These are phyloP conservation scores for Pseudocercospora eumusae DNA, from an alignment of 2,329 filamentous ascomycete genomes.

Conservation along the genomic window DNA sequence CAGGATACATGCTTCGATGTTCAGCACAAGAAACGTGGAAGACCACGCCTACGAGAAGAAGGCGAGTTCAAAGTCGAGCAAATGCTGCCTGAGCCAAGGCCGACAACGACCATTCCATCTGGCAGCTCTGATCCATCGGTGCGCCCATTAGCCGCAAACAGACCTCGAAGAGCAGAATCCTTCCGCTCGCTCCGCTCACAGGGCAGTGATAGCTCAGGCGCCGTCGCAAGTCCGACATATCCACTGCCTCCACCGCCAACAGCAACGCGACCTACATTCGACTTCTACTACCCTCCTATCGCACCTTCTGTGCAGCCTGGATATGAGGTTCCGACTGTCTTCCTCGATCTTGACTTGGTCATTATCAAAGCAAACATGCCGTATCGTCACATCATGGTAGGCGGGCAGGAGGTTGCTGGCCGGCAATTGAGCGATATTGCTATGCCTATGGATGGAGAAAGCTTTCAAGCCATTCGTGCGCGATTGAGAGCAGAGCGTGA, in stretches of 20 bases:
- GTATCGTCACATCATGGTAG: constrained; percentile 48
- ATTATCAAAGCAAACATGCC: constrained; percentile 50
- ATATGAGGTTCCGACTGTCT: constrained; percentile 42
- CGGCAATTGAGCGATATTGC: constrained; percentile 49
- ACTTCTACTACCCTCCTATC: constrained; percentile 18
- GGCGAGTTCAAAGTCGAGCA: constrained; percentile 33
- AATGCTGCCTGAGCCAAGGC: constrained; percentile 19
- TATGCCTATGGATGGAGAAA: constrained; percentile 45
- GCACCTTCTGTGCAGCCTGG: constrained; percentile 7
- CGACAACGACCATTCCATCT: constrained; percentile 26
- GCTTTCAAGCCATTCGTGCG: constrained; percentile 48
- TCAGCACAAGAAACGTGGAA: constrained; percentile 80
- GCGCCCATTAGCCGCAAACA: constrained; percentile 32
- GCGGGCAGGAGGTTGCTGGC: constrained; percentile 42
- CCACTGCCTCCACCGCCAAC: constrained; percentile 25
- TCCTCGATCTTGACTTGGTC: constrained; percentile 51
- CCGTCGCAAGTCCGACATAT: constrained; percentile 22
- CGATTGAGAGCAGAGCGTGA: constrained; percentile 51
- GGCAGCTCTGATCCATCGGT: constrained; percentile 18
- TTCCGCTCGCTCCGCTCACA: constrained; percentile 39
- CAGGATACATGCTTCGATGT: constrained; percentile 80
- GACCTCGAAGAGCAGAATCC: constrained; percentile 38
- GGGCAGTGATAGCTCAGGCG: constrained; percentile 34
- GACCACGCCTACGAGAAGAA: constrained; percentile 75
- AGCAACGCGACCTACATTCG: constrained; percentile 23